phyloP scores from a whole-genome alignment of 129 eudicot genomes.

The Rutidosis leptorrhynchoides region DNA sequence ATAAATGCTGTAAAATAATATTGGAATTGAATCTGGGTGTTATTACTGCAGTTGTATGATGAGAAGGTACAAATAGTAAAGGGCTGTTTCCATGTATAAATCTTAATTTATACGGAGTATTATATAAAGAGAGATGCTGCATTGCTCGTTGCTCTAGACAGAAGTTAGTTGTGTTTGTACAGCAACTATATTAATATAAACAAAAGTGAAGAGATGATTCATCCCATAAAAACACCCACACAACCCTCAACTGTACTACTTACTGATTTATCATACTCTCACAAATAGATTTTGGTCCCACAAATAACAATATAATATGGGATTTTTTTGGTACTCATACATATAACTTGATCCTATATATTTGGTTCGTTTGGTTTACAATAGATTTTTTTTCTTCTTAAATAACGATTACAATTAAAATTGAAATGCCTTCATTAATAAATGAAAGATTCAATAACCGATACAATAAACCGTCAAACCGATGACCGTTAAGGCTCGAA shows the following conservation, averaged over 20 bases:
- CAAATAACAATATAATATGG: not conserved
- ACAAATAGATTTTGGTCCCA: conserved; percentile 34
- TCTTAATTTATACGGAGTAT: conserved; percentile 13
- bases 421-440: too few species aligned
- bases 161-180: conserved; percentile 44
- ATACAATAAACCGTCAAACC: too few species aligned
- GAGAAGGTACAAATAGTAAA: conserved; percentile 34
- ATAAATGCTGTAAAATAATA: not conserved
- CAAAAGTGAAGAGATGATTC: conserved; percentile 24
- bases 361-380: not conserved
- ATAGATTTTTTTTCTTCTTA: too few species aligned
- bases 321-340: not conserved
- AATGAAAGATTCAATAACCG: too few species aligned
- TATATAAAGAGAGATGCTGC: conserved; percentile 28
- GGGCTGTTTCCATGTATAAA: conserved; percentile 33
- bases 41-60: conserved; percentile 43
- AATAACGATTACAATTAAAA: too few species aligned
- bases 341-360: not conserved
- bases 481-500: too few species aligned
- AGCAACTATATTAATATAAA: conserved; percentile 37
- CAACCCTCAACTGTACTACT: conserved; percentile 11
- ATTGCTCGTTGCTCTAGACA: conserved; percentile 24
- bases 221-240: conserved; percentile 20
- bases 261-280: conserved; percentile 18
- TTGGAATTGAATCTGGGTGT: conserved; percentile 29